phyloP scores from a whole-genome alignment of 1,139 yeast genomes.

The Pichia sp. region DNA sequence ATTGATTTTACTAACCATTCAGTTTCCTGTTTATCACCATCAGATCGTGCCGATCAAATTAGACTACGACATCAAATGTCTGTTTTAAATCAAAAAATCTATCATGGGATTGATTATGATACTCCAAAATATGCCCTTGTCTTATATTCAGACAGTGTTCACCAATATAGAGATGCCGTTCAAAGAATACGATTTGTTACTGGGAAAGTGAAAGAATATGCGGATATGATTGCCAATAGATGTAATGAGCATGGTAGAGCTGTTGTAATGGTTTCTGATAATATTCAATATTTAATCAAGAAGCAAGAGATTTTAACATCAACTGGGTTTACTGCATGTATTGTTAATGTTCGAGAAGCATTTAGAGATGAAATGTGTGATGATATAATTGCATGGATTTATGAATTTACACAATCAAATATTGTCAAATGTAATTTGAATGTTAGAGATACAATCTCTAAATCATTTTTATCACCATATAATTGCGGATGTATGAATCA shows the following conservation, averaged over 20 bases:
- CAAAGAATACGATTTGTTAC: conserved; percentile 62
- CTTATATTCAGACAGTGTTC: conserved; percentile 73
- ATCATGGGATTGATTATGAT: conserved; percentile 40
- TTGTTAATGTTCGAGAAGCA: conserved; percentile 61
- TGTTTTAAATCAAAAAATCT: conserved; percentile 33
- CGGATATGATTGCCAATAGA: conserved; percentile 63
- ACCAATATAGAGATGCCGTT: conserved; percentile 70
- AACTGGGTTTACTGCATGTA: conserved; percentile 63
- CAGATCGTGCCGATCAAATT: conserved; percentile 35
- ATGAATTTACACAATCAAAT: conserved; percentile 52
- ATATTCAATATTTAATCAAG: conserved; percentile 44
- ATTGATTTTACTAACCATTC: conserved; percentile 58
- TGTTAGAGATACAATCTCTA: conserved; percentile 49
- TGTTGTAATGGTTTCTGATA: conserved; percentile 51
- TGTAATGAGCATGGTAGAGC: conserved; percentile 68
- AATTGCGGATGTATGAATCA: conserved; percentile 35
- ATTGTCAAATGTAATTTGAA: conserved; percentile 45
- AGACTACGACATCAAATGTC: conserved; percentile 35
- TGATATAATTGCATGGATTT: conserved; percentile 61
- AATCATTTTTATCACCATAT: conserved; percentile 52
- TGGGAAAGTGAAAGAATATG: conserved; percentile 59
- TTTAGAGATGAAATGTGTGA: conserved; percentile 81
- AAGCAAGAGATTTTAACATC: conserved; percentile 49
- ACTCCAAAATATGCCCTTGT: conserved; percentile 51
- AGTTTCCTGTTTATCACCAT: conserved; percentile 25